Percentiles rank a stretch among this genome's conserved stretches.
Conservation (phyloP, 176 grass and related monocot species). For the Musa troglodytarum region DNA sequence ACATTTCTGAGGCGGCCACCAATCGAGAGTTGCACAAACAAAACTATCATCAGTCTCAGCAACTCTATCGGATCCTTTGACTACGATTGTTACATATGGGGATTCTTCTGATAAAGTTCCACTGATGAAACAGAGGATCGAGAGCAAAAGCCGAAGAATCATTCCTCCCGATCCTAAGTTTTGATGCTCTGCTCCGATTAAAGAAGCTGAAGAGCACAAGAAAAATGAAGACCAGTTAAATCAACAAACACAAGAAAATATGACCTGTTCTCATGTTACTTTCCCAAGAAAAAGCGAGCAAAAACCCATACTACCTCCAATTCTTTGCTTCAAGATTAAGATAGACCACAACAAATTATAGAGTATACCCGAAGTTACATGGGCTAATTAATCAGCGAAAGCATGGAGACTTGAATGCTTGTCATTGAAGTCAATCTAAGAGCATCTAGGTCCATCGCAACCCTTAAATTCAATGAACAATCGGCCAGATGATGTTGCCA, state of each 20-base stretch:
- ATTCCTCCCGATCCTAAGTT: conserved; percentile 7
- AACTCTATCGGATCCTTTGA: conserved; percentile 54
- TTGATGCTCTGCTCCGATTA: not conserved
- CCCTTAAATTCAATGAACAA: not conserved
- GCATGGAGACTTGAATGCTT: not conserved
- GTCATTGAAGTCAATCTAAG: conserved; percentile 2
- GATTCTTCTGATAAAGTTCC: conserved; percentile 41
- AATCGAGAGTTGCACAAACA: conserved; percentile 88
- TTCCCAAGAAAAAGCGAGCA: not conserved
- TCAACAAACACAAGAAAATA: not conserved
- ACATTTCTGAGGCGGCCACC: conserved; percentile 97
- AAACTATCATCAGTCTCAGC: conserved; percentile 64
- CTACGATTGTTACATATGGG: conserved; percentile 45
- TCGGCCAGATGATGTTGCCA: not conserved
- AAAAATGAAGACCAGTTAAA: not conserved
- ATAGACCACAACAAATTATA: not conserved
- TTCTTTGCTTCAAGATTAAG: not conserved
- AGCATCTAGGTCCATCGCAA: not conserved
- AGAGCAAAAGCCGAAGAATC: conserved; percentile 23
- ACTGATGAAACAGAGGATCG: conserved; percentile 32
- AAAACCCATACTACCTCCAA: not conserved
- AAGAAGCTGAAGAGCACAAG: not conserved
- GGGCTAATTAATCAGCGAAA: not conserved
- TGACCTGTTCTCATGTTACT: not conserved
- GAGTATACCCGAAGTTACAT: conserved; percentile 11